Evolutionary conservation across 2,329 filamentous ascomycete species (phyloP).

Genomic region (Phaeoacremonium minimum): DNA sequence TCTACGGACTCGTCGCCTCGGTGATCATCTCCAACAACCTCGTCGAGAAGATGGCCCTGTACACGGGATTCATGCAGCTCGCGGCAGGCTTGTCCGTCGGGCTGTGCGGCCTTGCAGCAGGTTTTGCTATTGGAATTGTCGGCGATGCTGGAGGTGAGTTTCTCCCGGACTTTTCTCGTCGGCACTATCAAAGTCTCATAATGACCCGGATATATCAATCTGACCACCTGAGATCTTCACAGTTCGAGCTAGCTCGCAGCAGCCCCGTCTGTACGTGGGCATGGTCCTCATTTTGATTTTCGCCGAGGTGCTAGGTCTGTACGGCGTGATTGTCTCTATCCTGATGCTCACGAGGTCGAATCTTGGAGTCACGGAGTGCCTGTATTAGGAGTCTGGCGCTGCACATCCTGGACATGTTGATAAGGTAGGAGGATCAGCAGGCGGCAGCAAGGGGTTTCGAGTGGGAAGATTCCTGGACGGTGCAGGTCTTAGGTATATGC

Average conservation of each 20-base stretch:
- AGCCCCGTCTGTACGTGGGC: slow-evolving; percentile 85
- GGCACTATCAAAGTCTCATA: neutral
- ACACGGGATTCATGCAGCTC: slow-evolving; percentile 81
- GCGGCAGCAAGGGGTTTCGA: too few species aligned
- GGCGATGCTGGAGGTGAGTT: slow-evolving; percentile 68
- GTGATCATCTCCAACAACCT: slow-evolving; percentile 81
- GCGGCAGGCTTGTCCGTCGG: slow-evolving; percentile 80
- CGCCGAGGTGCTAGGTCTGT: slow-evolving; percentile 98
- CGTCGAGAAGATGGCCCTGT: slow-evolving; percentile 65
- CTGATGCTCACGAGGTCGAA: slow-evolving; percentile 58
- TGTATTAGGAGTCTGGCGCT: too few species aligned
- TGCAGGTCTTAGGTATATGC: too few species aligned
- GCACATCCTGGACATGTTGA: too few species aligned
- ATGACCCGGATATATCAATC: neutral
- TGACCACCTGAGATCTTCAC: neutral
- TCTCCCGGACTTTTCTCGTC: neutral
- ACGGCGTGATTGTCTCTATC: slow-evolving; percentile 96
- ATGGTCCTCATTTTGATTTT: slow-evolving; percentile 99
- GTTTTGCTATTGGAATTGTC: slow-evolving; percentile 83
- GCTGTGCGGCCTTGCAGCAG: slow-evolving; percentile 77
- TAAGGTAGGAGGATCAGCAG: too few species aligned
- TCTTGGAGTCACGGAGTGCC: slow-evolving; percentile 1
- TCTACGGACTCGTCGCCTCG: slow-evolving; percentile 88
- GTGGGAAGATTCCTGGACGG: too few species aligned
- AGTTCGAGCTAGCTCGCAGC: slow-evolving; percentile 78